Base-by-base conservation (phyloP, 2,329 filamentous ascomycete species). In the Byssoonygena ceratinophila region DNA sequence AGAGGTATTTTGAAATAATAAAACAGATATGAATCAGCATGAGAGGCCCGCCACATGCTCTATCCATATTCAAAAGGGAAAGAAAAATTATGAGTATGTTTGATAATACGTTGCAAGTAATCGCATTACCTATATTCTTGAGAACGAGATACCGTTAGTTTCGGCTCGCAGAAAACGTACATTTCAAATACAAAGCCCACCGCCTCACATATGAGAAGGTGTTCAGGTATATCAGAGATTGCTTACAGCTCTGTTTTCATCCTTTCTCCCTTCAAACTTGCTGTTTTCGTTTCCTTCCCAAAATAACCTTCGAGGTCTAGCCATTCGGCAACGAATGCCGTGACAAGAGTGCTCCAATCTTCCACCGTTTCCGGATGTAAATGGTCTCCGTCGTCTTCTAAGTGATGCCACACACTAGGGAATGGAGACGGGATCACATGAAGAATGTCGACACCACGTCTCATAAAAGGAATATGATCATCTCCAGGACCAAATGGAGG, bases 381-480 rank as follows among this genome's bases (percentile, higher is more conserved):
- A 69, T 97, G 85, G 59, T 83, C 82, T 1, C 81, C 91, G 60
- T 95, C 84, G 64, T 98, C 92, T 0, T 82, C 72, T 61, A 89
- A 81, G 1, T 76, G 84, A 70, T 98, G 92, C 92, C 92, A 98
- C 1, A 94, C 85, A 0, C 59, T 60, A 9, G 58, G 60, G 34
- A 59, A 60, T 1, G 62, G 60, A 0, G 84, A 84, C 3, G 74
- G 76, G 53, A 98, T 97, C 23, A 98, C 68, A 69, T 98, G 92
- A 54, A 98, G 68, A 14, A 97, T 77, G 25, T 94, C 84, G 0
- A 97, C 91, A 1, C 92, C 92, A 32, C 87, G 79, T 32, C 73
- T 73, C 76, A 97, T 81, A 62, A 98, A 98, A 0, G 92, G 92
- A 4, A 96, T 68, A 66, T 98, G 92, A 63, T 98, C 92, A 64